Evolutionary conservation across 2,329 filamentous ascomycete genomes (phyloP), one percentile per base, ranked within the genome.

Genomic region (Scleromitrula shiraiana): DNA sequence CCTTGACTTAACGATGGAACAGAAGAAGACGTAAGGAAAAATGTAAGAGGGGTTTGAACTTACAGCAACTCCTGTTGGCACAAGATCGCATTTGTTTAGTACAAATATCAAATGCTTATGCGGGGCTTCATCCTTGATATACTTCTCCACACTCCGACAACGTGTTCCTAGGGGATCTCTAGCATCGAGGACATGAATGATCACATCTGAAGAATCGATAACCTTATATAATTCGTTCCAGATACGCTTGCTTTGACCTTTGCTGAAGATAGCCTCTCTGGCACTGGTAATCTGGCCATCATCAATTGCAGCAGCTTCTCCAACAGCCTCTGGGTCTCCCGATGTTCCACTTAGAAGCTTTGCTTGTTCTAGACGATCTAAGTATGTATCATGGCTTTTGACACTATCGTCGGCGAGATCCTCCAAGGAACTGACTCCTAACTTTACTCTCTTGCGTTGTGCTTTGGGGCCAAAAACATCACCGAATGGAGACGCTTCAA

Each of bases 151-250:
- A 59, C 86, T 88, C 24, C 83, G 78, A 71, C 93, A 98, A 47
- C 93, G 78, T 14, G 93, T 97, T 27, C 93, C 93, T 9, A 91
- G 70, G 3, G 89, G 90, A 67, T 95, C 89, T 68, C 89, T 77
- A 33, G 90, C 89, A 67, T 96, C 91, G 1, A 95, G 71, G 12
- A 95, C 86, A 62, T 96, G 93, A n/a, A 98, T 84, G 38, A 98
- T 81, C 29, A 98, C 91, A 67, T 98, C 93, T 8, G 86, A 93
- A 3, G 88, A 94, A 68, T 96, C 91, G 53, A 96, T 93, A 61
- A 93, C 89, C 69, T 95, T 94, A 75, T 93, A 82, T 7, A 97
- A 71, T 65, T 98, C 91, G 69, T 97, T 97, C 90, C 88, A 95
- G 58, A 95, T 95, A 56, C 93, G 78, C 69, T 95, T 95, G 62